Base-by-base conservation (phyloP, 306 rosid genomes). In the Ormosia semicastrata region DNA sequence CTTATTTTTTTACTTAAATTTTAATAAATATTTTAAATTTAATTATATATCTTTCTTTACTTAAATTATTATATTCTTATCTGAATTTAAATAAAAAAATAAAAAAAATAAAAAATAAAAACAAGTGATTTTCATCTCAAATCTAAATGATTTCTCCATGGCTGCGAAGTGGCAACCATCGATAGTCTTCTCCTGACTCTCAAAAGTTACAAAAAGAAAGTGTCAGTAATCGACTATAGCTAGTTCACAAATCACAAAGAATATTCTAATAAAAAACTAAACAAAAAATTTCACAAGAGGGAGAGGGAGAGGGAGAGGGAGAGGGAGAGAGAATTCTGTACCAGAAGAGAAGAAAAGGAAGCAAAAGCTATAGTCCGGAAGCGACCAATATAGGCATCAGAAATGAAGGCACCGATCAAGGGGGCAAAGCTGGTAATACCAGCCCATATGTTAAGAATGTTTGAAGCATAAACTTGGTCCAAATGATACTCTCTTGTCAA, bases 401-500 rank as follows among this genome's bases (percentile, higher is more conserved):
- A 92, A 86, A 95, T 66, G 88, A 88, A 95, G 39, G 99, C 99
- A 0, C 98, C 99, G 47, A 92, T 3, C 17, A 95, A 74, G 6
- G 99, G 98, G 1, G 82, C 83, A 40, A 95, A 93, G 54, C 85
- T 92, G 11, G 89, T 53, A 39, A 93, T 5, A 3, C 94, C 95
- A 43, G 9, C 0, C 99, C 99, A 93, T 37, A 93, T 4, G 81
- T 88, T 79, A 34, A 95, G 53, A 11, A 95, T 73, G 77, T 85
- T 93, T 12, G 92, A 62, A 8, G 98, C 99, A 0, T 81, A 18
- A 52, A 92, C 96, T 83, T 91, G 97, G 4, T 88, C 90, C 84
- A 95, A 37, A 79, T 95, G 97, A 73, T 87, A 66, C 77, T 84
- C 84, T 83, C 69, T 88, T 32, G 74, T 88, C 62, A 95, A 77